Base-by-base conservation (phyloP, 2,329 filamentous ascomycete species). In the Botrytis fragariae region DNA sequence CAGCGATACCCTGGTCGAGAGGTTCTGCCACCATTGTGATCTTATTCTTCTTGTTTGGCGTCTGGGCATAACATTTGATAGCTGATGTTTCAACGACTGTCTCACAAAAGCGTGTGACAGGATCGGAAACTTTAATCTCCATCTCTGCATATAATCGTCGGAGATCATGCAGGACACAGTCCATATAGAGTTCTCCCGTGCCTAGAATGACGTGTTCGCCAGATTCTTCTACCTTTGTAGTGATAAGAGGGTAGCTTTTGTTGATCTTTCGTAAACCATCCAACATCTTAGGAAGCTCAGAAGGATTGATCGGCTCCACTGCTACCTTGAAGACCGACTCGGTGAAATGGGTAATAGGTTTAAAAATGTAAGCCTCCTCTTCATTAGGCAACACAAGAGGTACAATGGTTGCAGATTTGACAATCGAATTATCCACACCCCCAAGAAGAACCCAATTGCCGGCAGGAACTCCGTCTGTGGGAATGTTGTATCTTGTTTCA, bases 11-110 rank as follows among this genome's bases (percentile, higher is more conserved):
- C 78, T 97, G 93, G 77, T 99, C 96, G 22, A 99, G 85, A 48
- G 96, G 95, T 82, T 99, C 96, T 5, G 96, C 96, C 73, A 98
- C 93, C 93, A 99, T 98, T 51, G 96, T 98, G 79, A 99, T 92
- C 83, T 97, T 97, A 85, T 99, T 99, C 86, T 98, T 98, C 85
- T 99, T 99, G 85, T 99, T 99, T 3, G 96, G 96, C 3, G 96
- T 98, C 78, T 97, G 90, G 35, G 96, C 95, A 82, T 98, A 99
- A 84, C 96, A 99, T 84, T 98, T 98, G 74, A 97, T 98, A 32
- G 95, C 95, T 29, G 94, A 98, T 77, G 96, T 97, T 82, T 99
- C 96, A 54, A 97, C 94, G 39, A 98, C 95, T 0, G 96, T 99
- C 84, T 99, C 96, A 83, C 94, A 98, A 86, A 99, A 99, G 65